Percentiles rank a stretch among this genome's conserved stretches.
Conservation (phyloP, 2,329 filamentous ascomycete genomes). For the Curvularia sp. region DNA sequence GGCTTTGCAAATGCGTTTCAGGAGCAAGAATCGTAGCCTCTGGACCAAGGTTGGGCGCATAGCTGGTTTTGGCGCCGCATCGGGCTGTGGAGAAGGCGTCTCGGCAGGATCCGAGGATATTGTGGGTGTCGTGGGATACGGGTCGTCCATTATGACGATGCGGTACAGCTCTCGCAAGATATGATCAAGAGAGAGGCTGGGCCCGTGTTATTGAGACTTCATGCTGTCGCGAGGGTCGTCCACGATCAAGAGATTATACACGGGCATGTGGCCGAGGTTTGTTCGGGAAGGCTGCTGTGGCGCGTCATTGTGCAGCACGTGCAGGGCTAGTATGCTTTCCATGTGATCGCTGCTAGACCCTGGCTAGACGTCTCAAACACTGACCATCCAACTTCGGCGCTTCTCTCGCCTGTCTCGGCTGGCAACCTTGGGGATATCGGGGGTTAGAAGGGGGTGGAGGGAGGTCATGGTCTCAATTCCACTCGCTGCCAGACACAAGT, state of each 20-base stretch:
- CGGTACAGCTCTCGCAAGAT: neutral
- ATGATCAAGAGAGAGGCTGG: neutral
- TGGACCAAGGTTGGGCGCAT: constrained; percentile 16
- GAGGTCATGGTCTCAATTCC: neutral
- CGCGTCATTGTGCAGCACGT: constrained; percentile 8
- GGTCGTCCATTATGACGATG: constrained; percentile 24
- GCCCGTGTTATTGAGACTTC: constrained; percentile 9
- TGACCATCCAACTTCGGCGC: neutral
- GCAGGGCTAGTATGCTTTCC: constrained; percentile 1
- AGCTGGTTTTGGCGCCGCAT: constrained; percentile 19
- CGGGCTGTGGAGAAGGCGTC: constrained; percentile 16
- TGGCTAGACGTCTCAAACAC: neutral
- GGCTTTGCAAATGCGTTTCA: constrained; percentile 29
- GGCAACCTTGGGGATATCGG: neutral
- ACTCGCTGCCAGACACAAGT: neutral
- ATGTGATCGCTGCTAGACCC: constrained; percentile 18
- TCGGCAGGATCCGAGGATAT: constrained; percentile 26
- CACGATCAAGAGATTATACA: neutral
- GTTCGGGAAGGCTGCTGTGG: constrained; percentile 11
- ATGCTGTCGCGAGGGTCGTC: constrained; percentile 1
- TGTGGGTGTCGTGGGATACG: constrained; percentile 31
- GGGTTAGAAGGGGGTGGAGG: no score
- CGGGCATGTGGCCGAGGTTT: constrained; percentile 20
- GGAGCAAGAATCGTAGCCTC: constrained; percentile 27
- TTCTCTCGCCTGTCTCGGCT: constrained; percentile 2